Conservation (phyloP, 176 grass and related monocot species). For the Puccinellia tenuiflora region DNA sequence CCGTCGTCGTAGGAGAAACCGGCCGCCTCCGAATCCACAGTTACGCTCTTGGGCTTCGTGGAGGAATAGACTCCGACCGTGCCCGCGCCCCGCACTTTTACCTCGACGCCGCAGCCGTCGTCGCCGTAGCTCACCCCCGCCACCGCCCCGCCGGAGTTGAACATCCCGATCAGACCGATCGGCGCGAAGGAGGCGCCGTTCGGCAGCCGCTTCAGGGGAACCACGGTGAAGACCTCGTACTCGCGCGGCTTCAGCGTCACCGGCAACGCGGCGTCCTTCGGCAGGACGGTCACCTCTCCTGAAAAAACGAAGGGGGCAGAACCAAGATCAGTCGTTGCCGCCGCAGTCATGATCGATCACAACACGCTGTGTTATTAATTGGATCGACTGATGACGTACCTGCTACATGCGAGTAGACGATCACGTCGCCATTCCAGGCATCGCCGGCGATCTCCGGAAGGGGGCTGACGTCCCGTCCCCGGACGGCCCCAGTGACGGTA, state of each 20-base stretch:
- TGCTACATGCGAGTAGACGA: constrained; percentile 57
- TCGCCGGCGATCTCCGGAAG: constrained; percentile 36
- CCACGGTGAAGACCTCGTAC: constrained; percentile 69
- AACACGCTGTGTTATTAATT: not conserved
- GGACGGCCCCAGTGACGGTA: constrained; percentile 49
- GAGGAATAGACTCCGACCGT: constrained; percentile 54
- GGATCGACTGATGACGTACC: constrained; percentile 12
- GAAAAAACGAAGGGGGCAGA: not conserved
- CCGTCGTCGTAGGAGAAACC: constrained; percentile 47
- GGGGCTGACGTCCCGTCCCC: constrained; percentile 42
- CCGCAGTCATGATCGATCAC: not conserved
- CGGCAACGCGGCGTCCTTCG: constrained; percentile 44
- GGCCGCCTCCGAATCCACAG: constrained; percentile 20
- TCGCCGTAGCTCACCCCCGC: constrained; percentile 13
- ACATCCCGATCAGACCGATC: constrained; percentile 57
- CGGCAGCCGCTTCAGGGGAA: constrained; percentile 35
- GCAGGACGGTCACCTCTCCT: constrained; percentile 52
- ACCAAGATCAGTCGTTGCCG: not conserved
- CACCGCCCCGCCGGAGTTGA: constrained; percentile 74
- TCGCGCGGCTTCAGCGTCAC: constrained; percentile 62
- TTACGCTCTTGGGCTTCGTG: constrained; percentile 26
- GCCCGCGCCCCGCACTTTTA: constrained; percentile 42
- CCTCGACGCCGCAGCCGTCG: not conserved
- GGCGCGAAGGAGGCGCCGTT: constrained; percentile 56
- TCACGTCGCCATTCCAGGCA: constrained; percentile 54